Evolutionary conservation across 169 alveolate species (phyloP), one percentile per base, ranked within the genome.

Genomic region (Cryptosporidium canis): DNA sequence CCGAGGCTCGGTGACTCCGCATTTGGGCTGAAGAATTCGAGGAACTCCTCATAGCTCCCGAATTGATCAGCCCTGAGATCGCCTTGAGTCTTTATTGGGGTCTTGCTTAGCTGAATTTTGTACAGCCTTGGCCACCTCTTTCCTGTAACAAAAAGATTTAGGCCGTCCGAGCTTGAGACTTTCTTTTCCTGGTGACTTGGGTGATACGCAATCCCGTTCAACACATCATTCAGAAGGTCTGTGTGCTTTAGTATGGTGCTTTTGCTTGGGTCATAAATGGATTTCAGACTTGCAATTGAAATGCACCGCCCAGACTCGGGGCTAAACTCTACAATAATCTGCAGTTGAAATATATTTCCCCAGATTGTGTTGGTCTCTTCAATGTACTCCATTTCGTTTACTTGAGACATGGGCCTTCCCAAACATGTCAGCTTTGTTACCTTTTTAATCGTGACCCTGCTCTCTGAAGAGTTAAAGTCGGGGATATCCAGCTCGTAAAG

Each of bases 101-200:
- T 55, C 47, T 77, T 53, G 9, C 33, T 45, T 21, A 77, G 51
- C 61, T 77, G 27, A 3, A 77, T 41, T 58, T 55, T 18, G 58
- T 77, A 77, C 51, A 77, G 44, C 45, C 72, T 77, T 41, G 87
- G 87, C 87, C 87, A 77, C 37, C 87, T 77, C 39, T 77, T 77
- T 12, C 87, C 87, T 18, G 87, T 77, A 58, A 77, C 87, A 58
- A 77, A 29, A 77, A 77, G 61, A 43, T 35, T 58, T 56, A 77
- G 87, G 6, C 55, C 55, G 7, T 61, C 44, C 12, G 71, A 41
- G 3, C 14, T 41, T 27, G 65, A 12, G 3, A 35, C 61, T 14
- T 61, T 61, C 21, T 43, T 55, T 14, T 55, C 51, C 61, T 77
- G 72, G 27, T 18, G 31, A 27, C 44, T 41, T 29, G 68, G 77